These are phyloP conservation scores for Colletotrichum orbiculare DNA, from an alignment of 2,329 filamentous ascomycete species.

Conservation along the genomic window DNA sequence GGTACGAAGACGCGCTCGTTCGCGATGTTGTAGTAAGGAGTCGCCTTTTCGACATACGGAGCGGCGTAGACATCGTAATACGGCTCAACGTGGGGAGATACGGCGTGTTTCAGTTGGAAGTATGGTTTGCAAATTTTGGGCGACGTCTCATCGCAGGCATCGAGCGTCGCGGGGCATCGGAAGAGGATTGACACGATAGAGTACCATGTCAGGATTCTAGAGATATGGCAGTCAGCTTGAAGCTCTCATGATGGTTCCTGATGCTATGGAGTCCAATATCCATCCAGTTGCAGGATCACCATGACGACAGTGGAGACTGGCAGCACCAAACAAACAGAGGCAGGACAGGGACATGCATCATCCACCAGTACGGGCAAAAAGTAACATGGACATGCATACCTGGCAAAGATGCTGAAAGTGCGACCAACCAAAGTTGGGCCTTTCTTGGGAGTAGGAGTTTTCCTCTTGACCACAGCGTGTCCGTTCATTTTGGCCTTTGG, in stretches of 20 bases:
- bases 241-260: background rate
- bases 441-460: conserved; percentile 39
- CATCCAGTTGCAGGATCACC: conserved; percentile 3
- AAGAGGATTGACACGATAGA: conserved; percentile 83
- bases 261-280: background rate
- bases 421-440: conserved; percentile 49
- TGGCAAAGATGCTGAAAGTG: conserved; percentile 62
- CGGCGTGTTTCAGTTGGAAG: conserved; percentile 69
- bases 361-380: background rate
- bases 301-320: conserved; percentile 3
- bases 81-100: conserved; percentile 81
- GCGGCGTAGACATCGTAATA: conserved; percentile 89
- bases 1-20: conserved; percentile 77
- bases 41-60: conserved; percentile 80
- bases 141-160: conserved; percentile 74
- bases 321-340: too few species aligned
- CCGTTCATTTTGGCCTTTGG: conserved; percentile 47
- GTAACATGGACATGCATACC: conserved; percentile 54
- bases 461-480: conserved; percentile 48
- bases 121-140: conserved; percentile 88
- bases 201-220: conserved; percentile 86
- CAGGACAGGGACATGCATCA: too few species aligned
- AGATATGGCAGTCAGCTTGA: conserved; percentile 4
- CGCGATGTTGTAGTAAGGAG: conserved; percentile 77
- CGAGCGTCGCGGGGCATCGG: conserved; percentile 79